phyloP scores from a whole-genome alignment of 306 rosid genomes.

The Lathyrus aphaca region DNA sequence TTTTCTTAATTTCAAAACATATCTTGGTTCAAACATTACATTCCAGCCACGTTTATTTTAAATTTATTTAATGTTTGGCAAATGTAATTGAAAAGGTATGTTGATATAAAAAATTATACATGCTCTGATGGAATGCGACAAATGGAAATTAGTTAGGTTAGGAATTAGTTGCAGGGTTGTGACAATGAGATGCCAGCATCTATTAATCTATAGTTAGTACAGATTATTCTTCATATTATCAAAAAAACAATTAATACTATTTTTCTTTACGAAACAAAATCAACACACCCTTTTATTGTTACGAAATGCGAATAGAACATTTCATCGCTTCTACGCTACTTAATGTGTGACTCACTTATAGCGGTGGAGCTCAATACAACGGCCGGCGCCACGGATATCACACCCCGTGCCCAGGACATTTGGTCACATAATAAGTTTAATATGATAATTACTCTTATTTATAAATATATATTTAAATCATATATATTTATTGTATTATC shows the following conservation, averaged over 20 bases:
- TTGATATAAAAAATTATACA: conserved; percentile 2
- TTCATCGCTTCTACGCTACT: conserved; percentile 39
- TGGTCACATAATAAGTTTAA: background rate
- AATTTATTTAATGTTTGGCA: background rate
- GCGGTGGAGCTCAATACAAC: background rate
- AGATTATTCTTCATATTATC: background rate
- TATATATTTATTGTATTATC: too few relatives aligned
- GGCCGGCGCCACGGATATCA: conserved; percentile 13
- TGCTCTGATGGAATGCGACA: conserved; percentile 9
- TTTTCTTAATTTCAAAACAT: conserved; percentile 1
- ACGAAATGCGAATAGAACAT: background rate
- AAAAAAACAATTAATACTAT: background rate
- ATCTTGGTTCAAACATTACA: conserved; percentile 1
- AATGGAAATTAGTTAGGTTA: conserved; percentile 1
- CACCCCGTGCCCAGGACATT: background rate
- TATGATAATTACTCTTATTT: too few relatives aligned
- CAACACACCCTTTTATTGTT: background rate
- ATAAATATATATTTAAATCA: too few relatives aligned
- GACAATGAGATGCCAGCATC: conserved; percentile 40
- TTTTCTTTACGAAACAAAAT: too few relatives aligned
- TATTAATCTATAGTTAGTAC: too few relatives aligned
- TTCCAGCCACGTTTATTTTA: conserved; percentile 5
- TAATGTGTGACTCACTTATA: background rate
- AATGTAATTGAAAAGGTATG: conserved; percentile 1
- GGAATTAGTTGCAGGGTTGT: background rate